Percentiles rank a stretch among this genome's conserved stretches.
Conservation (phyloP, 2,329 filamentous ascomycete species). For the Ophiocordyceps camponoti-leonardi region DNA sequence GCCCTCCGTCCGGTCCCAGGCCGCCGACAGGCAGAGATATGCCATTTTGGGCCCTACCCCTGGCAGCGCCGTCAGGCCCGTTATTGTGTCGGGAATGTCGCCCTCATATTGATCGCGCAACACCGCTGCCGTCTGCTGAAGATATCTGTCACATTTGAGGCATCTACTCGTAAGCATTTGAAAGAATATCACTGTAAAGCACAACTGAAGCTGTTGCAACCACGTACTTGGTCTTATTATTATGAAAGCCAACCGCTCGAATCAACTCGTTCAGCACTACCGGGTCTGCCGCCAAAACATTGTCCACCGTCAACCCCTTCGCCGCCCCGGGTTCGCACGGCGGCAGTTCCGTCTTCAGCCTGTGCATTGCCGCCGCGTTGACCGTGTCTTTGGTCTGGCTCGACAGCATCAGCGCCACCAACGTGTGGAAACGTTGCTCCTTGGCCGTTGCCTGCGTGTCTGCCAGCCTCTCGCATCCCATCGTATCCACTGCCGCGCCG, state of each 20-base stretch:
- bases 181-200: too few relatives aligned
- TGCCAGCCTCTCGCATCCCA: constrained; percentile 79
- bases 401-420: constrained; percentile 77
- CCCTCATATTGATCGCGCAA: constrained; percentile 51
- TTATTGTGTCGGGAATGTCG: constrained; percentile 67
- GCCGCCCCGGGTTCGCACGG: constrained; percentile 25
- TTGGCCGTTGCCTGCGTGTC: constrained; percentile 27
- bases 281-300: constrained; percentile 57
- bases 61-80: constrained; percentile 59
- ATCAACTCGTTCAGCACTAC: constrained; percentile 55
- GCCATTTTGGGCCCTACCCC: constrained; percentile 94
- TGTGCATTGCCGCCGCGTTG: constrained; percentile 66
- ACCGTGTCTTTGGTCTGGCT: constrained; percentile 90
- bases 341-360: constrained; percentile 58
- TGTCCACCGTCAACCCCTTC: constrained; percentile 51
- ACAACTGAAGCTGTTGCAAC: too few relatives aligned
- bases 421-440: constrained; percentile 65
- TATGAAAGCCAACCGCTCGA: constrained; percentile 78
- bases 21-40: constrained; percentile 68
- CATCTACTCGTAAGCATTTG: too few relatives aligned
- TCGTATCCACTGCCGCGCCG: constrained; percentile 85
- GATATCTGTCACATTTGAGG: constrained; percentile 23
- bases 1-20: constrained; percentile 45
- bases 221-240: constrained; percentile 61
- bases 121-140: constrained; percentile 59